Percentiles rank a stretch among this genome's conserved stretches.
Conservation (phyloP, 2,329 filamentous ascomycete species). For the Phialocephala sp. region DNA sequence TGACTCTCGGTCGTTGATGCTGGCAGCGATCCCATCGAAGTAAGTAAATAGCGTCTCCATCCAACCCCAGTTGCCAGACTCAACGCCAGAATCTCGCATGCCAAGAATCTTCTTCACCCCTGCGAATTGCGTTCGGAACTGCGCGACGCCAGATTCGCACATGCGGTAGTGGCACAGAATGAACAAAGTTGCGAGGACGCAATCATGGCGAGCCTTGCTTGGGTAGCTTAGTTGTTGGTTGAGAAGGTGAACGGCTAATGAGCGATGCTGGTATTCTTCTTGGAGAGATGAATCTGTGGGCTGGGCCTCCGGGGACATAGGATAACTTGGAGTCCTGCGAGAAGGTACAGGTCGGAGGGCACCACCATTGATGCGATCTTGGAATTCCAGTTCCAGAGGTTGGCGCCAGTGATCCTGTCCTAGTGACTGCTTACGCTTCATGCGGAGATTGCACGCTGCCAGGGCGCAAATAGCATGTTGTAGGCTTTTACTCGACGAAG, state of each 20-base stretch:
- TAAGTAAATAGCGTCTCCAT: conserved; percentile 93
- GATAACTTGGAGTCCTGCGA: conserved; percentile 35
- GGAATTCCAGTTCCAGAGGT: conserved; percentile 42
- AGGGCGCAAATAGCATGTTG: conserved; percentile 92
- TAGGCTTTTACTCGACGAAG: conserved; percentile 78
- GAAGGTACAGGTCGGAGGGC: conserved; percentile 29
- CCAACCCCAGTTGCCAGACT: conserved; percentile 77
- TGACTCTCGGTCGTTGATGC: conserved; percentile 88
- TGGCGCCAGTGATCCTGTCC: conserved; percentile 58
- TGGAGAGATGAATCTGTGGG: conserved; percentile 64
- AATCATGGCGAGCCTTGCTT: conserved; percentile 78
- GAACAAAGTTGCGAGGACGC: conserved; percentile 84
- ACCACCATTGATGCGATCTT: conserved; percentile 39
- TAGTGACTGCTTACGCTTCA: conserved; percentile 73
- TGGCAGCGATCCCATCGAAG: conserved; percentile 91
- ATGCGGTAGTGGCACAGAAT: conserved; percentile 92
- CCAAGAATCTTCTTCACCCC: conserved; percentile 89
- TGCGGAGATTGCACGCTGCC: conserved; percentile 86
- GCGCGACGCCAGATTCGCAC: conserved; percentile 89
- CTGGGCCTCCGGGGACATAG: conserved; percentile 48
- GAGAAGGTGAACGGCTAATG: conserved; percentile 78
- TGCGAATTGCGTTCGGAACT: conserved; percentile 91
- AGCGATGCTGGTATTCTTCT: conserved; percentile 83
- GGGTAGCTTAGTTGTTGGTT: conserved; percentile 85
- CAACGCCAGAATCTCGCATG: conserved; percentile 68